Evolutionary conservation across 2,329 filamentous ascomycete genomes (phyloP).

Genomic region (Cladorrhinum sp.): DNA sequence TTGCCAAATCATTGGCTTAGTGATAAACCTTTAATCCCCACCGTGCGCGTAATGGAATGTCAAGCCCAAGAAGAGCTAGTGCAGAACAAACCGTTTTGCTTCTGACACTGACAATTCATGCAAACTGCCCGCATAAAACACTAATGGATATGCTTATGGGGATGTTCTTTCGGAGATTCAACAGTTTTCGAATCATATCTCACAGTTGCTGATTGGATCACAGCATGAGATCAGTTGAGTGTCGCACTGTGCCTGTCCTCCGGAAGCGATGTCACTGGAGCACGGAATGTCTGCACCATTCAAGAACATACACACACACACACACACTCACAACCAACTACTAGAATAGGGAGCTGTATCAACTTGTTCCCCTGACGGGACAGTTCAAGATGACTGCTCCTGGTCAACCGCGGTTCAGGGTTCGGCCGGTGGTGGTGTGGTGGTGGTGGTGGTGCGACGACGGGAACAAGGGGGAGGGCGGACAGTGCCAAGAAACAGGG

Average conservation of each 20-base stretch:
- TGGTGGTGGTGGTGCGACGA: background rate
- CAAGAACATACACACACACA: too few relatives aligned
- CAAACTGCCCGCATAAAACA: background rate
- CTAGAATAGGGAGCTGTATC: background rate
- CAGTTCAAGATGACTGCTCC: background rate
- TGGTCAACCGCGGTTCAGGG: background rate
- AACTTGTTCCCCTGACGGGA: background rate
- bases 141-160: background rate
- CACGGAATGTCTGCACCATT: background rate
- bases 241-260: background rate
- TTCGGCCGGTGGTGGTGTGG: background rate
- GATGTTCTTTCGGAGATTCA: background rate
- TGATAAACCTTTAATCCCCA: background rate
- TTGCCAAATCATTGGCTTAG: constrained; percentile 4
- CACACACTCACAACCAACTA: too few relatives aligned
- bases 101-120: background rate
- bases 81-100: background rate
- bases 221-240: background rate
- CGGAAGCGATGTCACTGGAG: background rate
- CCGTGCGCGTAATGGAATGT: background rate
- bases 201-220: background rate
- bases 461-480: background rate
- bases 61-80: background rate
- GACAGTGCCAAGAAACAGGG: background rate
- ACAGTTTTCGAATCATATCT: background rate